Conservation (phyloP, 345 rosid species). For the Gossypium anomalum region DNA sequence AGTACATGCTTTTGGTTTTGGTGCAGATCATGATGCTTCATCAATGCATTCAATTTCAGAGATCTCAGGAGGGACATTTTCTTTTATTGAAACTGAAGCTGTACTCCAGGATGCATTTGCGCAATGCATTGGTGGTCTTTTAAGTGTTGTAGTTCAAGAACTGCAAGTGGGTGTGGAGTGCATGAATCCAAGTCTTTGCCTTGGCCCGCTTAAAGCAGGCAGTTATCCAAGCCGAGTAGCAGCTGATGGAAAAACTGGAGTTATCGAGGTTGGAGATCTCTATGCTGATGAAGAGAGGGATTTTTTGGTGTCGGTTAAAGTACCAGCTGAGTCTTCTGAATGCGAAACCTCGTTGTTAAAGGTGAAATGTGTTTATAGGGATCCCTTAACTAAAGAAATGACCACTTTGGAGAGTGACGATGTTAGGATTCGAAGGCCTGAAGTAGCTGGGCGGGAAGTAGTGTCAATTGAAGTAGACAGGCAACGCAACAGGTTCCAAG, state of each 20-base stretch:
- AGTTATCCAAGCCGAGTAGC: conserved; percentile 58
- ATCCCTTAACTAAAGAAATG: conserved; percentile 70
- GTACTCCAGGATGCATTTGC: conserved; percentile 97
- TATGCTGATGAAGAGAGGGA: conserved; percentile 96
- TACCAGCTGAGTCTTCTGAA: conserved; percentile 50
- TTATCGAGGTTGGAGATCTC: conserved; percentile 76
- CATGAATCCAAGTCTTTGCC: conserved; percentile 40
- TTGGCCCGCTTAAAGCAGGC: conserved; percentile 71
- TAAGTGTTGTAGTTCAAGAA: conserved; percentile 92
- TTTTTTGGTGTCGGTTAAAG: conserved; percentile 71
- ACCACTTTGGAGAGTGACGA: conserved; percentile 49
- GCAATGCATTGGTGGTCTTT: conserved; percentile 95
- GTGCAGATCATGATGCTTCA: conserved; percentile 89
- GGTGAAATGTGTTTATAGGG: conserved; percentile 72
- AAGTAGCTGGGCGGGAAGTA: conserved; percentile 37
- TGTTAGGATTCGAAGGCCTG: conserved; percentile 59
- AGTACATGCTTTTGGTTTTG: conserved; percentile 93
- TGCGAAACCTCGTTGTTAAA: conserved; percentile 53
- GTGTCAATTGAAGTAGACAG: conserved; percentile 88
- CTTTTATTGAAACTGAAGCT: conserved; percentile 86
- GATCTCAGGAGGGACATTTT: conserved; percentile 89
- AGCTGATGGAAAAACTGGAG: conserved; percentile 46
- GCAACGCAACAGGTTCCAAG: conserved; percentile 84
- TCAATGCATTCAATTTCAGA: conserved; percentile 93
- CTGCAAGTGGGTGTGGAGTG: conserved; percentile 64